Evolutionary conservation across 2,329 filamentous ascomycete genomes (phyloP), one percentile per base, ranked within the genome.

Genomic region (Trichophyton rubrum): DNA sequence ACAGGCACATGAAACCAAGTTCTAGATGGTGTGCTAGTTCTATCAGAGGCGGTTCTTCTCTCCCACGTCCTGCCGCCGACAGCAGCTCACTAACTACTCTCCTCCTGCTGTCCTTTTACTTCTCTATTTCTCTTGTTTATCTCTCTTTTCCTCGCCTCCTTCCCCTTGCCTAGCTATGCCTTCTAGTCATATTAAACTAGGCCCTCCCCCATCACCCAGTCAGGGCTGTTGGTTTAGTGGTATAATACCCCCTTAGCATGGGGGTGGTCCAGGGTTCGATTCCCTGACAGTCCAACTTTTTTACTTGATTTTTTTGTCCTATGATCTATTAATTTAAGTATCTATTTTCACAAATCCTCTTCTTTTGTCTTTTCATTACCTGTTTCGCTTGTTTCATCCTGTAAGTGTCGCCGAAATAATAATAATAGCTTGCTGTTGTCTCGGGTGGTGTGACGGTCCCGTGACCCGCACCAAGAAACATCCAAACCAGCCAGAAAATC

Each of bases 231-330:
- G 59, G 59, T 60, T 60, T 60, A 56, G 59, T 60, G 59, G 59
- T 60, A 43, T 60, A 60, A 60, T 60, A 60, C 59, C 51, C 61
- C 59, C 61, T 62, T 62, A 62, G 61, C 61, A 62, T 63, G 63
- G 63, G 61, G 47, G 63, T 60, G 63, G 63, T 66, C 63, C 63
- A 59, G 64, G 63, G 64, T 65, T 65, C 64, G 63, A 65, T 64
- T 65, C 63, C 63, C 63, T 60, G 63, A 60, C 59, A 60, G 59
- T 60, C 59, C 59, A 60, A 22, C 41, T 53, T 55, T 59, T 59
- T 59, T 24, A 1, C n/a, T 17, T 33, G 9, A 35, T 33, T 45
- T 27, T 47, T 55, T 9, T 30, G 15, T 1, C 27, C 1, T 53
- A 11, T 2, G 13, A 47, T 47, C 53, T 24, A 11, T 20, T n/a